phyloP scores from a whole-genome alignment of 139 green algal species.

The Zygnema circumcarinatum region DNA sequence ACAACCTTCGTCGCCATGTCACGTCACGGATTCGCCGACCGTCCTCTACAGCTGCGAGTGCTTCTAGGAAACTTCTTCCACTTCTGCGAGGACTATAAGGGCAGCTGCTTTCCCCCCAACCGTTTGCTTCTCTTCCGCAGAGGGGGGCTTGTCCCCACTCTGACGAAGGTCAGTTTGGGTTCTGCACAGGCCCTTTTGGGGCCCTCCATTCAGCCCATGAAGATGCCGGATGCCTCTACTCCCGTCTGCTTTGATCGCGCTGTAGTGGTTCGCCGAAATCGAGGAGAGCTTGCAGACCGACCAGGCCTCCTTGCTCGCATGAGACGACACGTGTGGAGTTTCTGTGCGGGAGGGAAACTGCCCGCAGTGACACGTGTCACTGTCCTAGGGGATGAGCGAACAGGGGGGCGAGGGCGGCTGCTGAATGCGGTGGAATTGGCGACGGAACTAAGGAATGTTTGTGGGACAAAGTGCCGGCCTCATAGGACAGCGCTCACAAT shows the following conservation, averaged over 20 bases:
- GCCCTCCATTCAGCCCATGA: neutral
- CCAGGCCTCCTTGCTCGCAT: neutral
- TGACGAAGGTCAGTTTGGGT: neutral
- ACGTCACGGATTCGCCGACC: constrained; percentile 19
- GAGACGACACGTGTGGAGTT: neutral
- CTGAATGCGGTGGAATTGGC: neutral
- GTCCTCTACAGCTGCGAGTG: neutral
- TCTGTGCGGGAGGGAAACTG: neutral
- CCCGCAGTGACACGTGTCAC: neutral
- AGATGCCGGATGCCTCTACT: neutral
- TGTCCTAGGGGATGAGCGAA: neutral
- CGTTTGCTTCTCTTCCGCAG: constrained; percentile 6
- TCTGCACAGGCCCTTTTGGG: neutral
- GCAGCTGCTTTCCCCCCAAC: neutral
- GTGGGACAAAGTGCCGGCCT: neutral
- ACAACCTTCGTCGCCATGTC: constrained; percentile 3
- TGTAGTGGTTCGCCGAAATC: neutral
- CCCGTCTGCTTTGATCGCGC: constrained; percentile 24
- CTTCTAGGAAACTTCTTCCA: constrained; percentile 13
- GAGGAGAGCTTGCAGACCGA: neutral
- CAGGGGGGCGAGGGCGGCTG: neutral
- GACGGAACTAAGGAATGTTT: neutral
- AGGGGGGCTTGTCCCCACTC: neutral
- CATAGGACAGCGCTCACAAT: neutral
- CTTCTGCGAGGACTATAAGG: neutral